Evolutionary conservation across 2,329 filamentous ascomycete genomes (phyloP).

Genomic region (Orbilia javanica): DNA sequence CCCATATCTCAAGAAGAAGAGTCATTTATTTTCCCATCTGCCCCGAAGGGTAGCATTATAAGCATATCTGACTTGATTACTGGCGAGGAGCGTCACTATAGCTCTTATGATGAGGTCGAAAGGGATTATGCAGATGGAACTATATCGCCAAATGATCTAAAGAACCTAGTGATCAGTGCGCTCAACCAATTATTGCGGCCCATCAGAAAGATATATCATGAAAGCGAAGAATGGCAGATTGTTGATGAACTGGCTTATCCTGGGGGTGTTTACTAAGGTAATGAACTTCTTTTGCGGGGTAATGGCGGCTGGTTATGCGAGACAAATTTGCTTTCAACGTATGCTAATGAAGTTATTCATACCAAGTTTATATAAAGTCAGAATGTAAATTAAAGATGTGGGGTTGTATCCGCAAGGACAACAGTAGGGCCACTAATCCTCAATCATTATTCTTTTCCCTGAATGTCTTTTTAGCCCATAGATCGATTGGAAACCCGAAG

Average conservation of each 20-base stretch:
- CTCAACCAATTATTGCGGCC: slow-evolving; percentile 20
- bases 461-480: no score
- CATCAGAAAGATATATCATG: slow-evolving; percentile 8
- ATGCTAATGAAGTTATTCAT: background rate
- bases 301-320: background rate
- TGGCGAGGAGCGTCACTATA: slow-evolving; percentile 15
- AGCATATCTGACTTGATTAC: slow-evolving; percentile 4
- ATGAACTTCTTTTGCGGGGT: background rate
- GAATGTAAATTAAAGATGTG: background rate
- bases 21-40: slow-evolving; percentile 5
- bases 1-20: background rate
- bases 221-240: slow-evolving; percentile 28
- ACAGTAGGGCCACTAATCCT: no score
- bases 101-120: slow-evolving; percentile 15
- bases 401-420: background rate
- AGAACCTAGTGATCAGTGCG: slow-evolving; percentile 1
- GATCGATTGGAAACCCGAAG: no score
- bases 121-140: slow-evolving; percentile 17
- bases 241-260: slow-evolving; percentile 25
- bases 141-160: slow-evolving; percentile 22
- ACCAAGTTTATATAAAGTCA: background rate
- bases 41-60: slow-evolving; percentile 17
- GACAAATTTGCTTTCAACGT: background rate
- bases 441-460: no score
- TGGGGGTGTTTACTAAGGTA: slow-evolving; percentile 6